Conservation (phyloP, 495 filamentous ascomycete genomes). For the Aspergillus ellipticus region DNA sequence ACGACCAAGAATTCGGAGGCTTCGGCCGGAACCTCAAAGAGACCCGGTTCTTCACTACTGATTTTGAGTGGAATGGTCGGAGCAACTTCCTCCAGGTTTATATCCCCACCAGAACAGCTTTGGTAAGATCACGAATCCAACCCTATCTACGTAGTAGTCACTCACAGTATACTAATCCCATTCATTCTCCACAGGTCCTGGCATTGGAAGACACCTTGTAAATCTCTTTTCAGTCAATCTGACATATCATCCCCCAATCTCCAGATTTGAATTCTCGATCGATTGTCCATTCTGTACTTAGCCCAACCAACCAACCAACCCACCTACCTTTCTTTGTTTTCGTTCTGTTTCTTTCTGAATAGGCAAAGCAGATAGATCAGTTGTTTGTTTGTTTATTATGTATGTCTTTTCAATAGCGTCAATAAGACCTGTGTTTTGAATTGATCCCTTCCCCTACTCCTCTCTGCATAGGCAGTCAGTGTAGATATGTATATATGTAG, state of each 20-base stretch:
- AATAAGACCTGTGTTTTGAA: background rate
- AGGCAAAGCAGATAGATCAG: background rate
- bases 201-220: constrained; percentile 49
- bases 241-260: too few relatives aligned
- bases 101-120: constrained; percentile 76
- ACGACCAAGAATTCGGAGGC: constrained; percentile 74
- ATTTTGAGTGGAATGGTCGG: constrained; percentile 81
- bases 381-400: too few relatives aligned
- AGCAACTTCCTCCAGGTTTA: constrained; percentile 92
- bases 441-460: too few relatives aligned
- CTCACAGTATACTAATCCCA: constrained; percentile 7
- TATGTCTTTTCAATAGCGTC: background rate
- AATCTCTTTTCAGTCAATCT: background rate
- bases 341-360: too few relatives aligned
- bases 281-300: too few relatives aligned
- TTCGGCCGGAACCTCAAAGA: constrained; percentile 69
- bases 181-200: constrained; percentile 38
- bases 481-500: too few relatives aligned
- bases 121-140: constrained; percentile 60
- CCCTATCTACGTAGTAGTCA: background rate
- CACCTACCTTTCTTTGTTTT: too few relatives aligned
- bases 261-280: too few relatives aligned
- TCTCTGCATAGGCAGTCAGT: too few relatives aligned
- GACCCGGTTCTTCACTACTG: constrained; percentile 86
- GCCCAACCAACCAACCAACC: too few relatives aligned